Evolutionary conservation across 805 yeast species (phyloP).

Genomic region (Yarrowia osloensis): DNA sequence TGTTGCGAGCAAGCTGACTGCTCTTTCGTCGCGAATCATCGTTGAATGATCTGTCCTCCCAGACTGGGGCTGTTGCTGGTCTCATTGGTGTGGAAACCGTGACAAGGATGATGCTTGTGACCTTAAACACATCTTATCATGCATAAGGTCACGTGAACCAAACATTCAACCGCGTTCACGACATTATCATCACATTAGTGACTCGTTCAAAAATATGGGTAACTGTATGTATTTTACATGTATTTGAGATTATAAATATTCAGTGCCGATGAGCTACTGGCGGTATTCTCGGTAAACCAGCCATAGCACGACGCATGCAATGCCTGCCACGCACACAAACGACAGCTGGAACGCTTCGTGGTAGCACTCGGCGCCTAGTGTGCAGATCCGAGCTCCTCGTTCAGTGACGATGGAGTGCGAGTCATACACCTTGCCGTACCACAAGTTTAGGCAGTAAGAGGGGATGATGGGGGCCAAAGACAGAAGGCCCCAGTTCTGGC

Average conservation of each 20-base stretch:
- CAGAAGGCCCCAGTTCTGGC: conserved; percentile 73
- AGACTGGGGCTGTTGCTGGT: conserved; percentile 19
- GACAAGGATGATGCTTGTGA: conserved; percentile 6
- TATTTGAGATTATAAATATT: conserved; percentile 2
- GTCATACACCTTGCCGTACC: conserved; percentile 69
- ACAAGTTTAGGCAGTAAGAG: conserved; percentile 57
- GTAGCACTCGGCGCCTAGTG: conserved; percentile 36
- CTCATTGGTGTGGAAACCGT: background rate
- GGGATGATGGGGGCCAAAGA: conserved; percentile 67
- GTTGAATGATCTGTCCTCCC: background rate
- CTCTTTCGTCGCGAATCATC: background rate
- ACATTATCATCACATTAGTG: too few species aligned
- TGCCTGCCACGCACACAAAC: conserved; percentile 3
- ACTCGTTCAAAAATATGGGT: too few species aligned
- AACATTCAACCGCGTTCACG: background rate
- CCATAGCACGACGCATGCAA: conserved; percentile 25
- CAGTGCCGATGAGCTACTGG: background rate
- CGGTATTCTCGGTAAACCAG: conserved; percentile 23
- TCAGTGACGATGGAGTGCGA: conserved; percentile 41
- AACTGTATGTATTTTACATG: background rate
- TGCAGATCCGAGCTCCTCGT: conserved; percentile 35
- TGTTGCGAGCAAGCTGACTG: background rate
- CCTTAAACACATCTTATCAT: conserved; percentile 8
- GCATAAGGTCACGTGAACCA: conserved; percentile 3
- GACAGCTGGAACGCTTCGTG: conserved; percentile 32